Evolutionary conservation across 192 early-diverging fungal genomes (phyloP), one percentile per base, ranked within the genome.

Genomic region (Phycomyces nitens): DNA sequence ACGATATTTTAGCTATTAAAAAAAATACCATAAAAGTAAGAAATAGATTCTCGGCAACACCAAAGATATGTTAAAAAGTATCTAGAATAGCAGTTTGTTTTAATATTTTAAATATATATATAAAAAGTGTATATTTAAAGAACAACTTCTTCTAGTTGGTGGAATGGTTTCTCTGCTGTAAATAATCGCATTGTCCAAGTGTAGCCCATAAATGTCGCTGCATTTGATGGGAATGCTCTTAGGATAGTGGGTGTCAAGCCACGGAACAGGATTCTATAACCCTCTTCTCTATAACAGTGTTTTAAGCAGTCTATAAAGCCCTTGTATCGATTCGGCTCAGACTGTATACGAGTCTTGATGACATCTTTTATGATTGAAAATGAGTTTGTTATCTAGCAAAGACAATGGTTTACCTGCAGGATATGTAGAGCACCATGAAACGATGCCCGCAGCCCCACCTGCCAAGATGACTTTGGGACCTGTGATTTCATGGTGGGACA

Each of bases 141-240:
- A 47, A 12, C 23, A 15, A 29, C 23, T 54, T 54, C 26, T 22
- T 54, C 53, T 14, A 2, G 26, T 54, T 54, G 53, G 7, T 22
- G 5, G 53, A 22, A 29, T 7, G 23, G 11, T 29, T 54, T 29
- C 14, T n/a, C 21, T 54, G 16, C 53, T 54, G 53, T 54, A 40
- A 56, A 50, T 57, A 70, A 58, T 22, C 52, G 62, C 83, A 84
- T 75, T n/a, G 80, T 70, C 44, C 70, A 69, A 1, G 78, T 77
- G 61, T 84, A 84, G n/a, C 78, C 80, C 51, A 77, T 65, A 66
- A 84, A 82, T 5, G 83, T 84, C 20, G 83, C 80, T 5, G 83
- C 83, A 55, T 84, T 84, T 21, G 77, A 84, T 7, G 83, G 83
- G 50, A 84, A 84, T 1, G 83, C 83, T 34, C 83, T 56, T 21